phyloP scores from a whole-genome alignment of 2,329 filamentous ascomycete genomes.

The Phoma sp. region DNA sequence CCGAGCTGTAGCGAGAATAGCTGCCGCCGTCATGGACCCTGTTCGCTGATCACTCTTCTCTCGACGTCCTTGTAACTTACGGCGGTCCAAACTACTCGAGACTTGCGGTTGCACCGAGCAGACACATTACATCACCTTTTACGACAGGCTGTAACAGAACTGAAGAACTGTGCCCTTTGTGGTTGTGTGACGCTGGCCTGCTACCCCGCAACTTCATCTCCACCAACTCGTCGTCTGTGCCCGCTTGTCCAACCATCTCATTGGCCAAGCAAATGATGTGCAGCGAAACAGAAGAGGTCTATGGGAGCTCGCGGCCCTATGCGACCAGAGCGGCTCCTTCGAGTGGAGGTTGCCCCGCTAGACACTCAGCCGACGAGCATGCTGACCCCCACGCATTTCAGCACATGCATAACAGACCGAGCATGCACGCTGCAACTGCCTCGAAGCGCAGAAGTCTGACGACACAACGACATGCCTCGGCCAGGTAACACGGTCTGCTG shows the following conservation, averaged over 20 bases:
- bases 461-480: slow-evolving; percentile 10
- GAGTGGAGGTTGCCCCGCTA: background rate
- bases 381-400: slow-evolving; percentile 15
- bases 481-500: background rate
- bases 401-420: slow-evolving; percentile 7
- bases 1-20: slow-evolving; percentile 26
- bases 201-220: slow-evolving; percentile 31
- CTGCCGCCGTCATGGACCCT: slow-evolving; percentile 22
- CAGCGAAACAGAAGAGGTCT: slow-evolving; percentile 9
- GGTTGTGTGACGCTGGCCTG: slow-evolving; percentile 18
- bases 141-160: background rate
- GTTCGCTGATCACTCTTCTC: slow-evolving; percentile 10
- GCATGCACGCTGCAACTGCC: background rate
- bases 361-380: background rate
- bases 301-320: slow-evolving; percentile 2
- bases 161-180: slow-evolving; percentile 4
- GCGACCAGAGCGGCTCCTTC: slow-evolving; percentile 8
- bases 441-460: slow-evolving; percentile 11
- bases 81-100: background rate
- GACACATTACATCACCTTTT: background rate
- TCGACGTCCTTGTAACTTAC: slow-evolving; percentile 2
- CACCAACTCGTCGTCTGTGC: slow-evolving; percentile 19
- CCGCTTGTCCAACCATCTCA: slow-evolving; percentile 1
- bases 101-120: background rate
- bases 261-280: slow-evolving; percentile 16